Conservation (phyloP, 306 rosid species). For the Quercus cerris region DNA sequence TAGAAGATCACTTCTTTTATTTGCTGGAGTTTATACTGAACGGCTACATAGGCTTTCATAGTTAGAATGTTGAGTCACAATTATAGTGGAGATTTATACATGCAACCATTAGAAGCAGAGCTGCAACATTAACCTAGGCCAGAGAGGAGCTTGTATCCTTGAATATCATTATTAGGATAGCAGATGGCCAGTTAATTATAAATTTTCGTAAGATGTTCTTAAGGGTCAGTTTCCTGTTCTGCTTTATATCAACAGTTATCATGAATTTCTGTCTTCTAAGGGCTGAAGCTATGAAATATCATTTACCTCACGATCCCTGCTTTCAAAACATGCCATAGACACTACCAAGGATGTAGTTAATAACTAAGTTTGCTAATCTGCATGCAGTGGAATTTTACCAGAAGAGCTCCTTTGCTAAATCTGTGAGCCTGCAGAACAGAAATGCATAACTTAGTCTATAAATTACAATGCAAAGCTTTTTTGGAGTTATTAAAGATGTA, state of each 20-base stretch:
- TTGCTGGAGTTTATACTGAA: neutral
- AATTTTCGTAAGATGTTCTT: neutral
- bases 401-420: neutral
- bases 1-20: neutral
- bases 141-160: neutral
- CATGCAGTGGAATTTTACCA: slow-evolving; percentile 1
- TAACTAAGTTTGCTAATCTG: neutral
- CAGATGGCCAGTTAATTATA: neutral
- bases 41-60: neutral
- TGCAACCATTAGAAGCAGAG: neutral
- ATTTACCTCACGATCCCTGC: no score
- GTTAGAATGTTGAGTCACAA: neutral
- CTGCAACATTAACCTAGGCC: neutral
- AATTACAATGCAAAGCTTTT: neutral
- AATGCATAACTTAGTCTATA: neutral
- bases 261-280: no score
- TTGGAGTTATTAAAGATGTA: neutral
- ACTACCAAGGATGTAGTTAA: neutral
- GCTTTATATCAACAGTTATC: neutral
- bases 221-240: neutral
- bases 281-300: no score
- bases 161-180: neutral
- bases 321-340: no score
- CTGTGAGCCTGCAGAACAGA: neutral
- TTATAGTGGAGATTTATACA: neutral